A percentile compares a stretch with the other conserved stretches of the same genome.
Conservation (phyloP, 371 early-diverging fungal species). For the Quaeritorhiza haematococci region DNA sequence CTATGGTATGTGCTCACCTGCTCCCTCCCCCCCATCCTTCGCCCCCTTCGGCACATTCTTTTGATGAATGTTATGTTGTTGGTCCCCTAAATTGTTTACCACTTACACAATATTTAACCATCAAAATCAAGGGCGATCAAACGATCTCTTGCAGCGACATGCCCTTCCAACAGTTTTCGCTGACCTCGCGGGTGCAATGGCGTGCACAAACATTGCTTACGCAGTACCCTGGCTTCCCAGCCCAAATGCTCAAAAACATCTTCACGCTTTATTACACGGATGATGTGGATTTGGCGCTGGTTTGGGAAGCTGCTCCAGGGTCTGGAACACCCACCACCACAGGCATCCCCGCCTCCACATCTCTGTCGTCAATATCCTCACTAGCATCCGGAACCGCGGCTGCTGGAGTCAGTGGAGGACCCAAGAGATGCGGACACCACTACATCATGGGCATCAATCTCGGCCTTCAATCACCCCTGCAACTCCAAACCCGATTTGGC, state of each 20-base stretch:
- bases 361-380: background rate
- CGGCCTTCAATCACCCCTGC: conserved; percentile 62
- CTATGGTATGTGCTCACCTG: conserved; percentile 19
- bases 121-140: background rate
- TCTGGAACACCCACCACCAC: background rate
- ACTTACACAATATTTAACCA: background rate
- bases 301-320: conserved; percentile 63
- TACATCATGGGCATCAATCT: conserved; percentile 85
- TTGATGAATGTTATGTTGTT: too few species aligned
- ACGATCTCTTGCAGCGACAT: conserved; percentile 10
- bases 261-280: conserved; percentile 77
- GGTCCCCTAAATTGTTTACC: background rate
- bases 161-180: conserved; percentile 60
- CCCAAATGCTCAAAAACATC: conserved; percentile 34
- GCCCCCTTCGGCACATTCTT: too few species aligned
- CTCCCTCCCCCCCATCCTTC: too few species aligned
- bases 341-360: background rate
- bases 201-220: conserved; percentile 52
- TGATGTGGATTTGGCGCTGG: conserved; percentile 81
- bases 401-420: background rate
- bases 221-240: conserved; percentile 62
- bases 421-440: conserved; percentile 59
- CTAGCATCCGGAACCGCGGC: too few species aligned
- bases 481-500: conserved; percentile 46
- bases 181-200: conserved; percentile 70